phyloP scores from a whole-genome alignment of 306 rosid genomes.

The Malus sylvestris region DNA sequence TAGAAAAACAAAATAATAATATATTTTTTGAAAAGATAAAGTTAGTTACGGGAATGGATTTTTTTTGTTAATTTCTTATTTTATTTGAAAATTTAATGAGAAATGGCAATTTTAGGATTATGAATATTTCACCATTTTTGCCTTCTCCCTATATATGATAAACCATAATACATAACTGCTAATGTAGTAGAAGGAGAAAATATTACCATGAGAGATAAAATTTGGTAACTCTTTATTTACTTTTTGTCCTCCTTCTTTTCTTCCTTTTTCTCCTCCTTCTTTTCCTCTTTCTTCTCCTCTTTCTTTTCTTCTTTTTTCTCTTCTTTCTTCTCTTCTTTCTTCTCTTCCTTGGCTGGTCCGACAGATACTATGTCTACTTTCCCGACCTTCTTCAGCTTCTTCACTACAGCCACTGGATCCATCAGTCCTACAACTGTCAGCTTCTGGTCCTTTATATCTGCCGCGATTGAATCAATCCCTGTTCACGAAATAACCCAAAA shows the following conservation, averaged over 20 bases:
- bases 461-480: conserved; percentile 91
- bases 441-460: conserved; percentile 78
- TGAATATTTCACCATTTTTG: no score
- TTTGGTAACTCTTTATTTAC: neutral
- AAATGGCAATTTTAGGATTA: no score
- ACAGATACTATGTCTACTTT: conserved; percentile 74
- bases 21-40: no score
- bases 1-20: no score
- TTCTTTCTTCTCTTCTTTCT: conserved; percentile 67
- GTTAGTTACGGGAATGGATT: no score
- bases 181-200: neutral
- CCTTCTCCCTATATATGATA: no score
- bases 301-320: conserved; percentile 43
- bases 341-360: conserved; percentile 90
- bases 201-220: neutral
- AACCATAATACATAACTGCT: neutral
- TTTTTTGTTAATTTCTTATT: no score
- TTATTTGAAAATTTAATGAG: no score
- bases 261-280: conserved; percentile 10
- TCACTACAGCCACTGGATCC: conserved; percentile 84
- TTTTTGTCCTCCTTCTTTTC: conserved; percentile 4
- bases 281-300: conserved; percentile 45
- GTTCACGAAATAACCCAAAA: conserved; percentile 12
- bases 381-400: conserved; percentile 83
- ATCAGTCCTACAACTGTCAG: conserved; percentile 77